These are phyloP conservation scores for Talaromyces sp. DNA, from an alignment of 2,329 filamentous ascomycete genomes.

Conservation along the genomic window DNA sequence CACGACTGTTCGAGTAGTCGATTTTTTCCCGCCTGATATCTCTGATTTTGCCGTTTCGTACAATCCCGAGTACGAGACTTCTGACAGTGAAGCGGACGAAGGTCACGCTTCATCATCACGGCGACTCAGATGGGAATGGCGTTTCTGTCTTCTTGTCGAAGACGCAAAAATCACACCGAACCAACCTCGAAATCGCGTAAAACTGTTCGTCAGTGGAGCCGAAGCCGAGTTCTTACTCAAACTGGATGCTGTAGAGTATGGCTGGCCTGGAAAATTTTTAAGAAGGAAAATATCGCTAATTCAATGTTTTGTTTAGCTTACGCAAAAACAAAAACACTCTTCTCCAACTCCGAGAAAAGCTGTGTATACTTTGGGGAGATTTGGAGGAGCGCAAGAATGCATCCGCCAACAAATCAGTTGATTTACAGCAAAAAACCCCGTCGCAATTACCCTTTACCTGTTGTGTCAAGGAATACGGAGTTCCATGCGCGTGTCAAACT, in stretches of 20 bases:
- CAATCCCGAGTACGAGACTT: slow-evolving; percentile 35
- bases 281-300: background rate
- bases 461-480: slow-evolving; percentile 67
- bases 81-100: slow-evolving; percentile 23
- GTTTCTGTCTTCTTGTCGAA: slow-evolving; percentile 73
- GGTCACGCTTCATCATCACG: slow-evolving; percentile 10
- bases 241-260: slow-evolving; percentile 52
- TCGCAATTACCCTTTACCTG: slow-evolving; percentile 62
- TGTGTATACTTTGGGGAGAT: slow-evolving; percentile 82
- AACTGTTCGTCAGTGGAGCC: slow-evolving; percentile 61
- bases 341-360: slow-evolving; percentile 56
- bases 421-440: slow-evolving; percentile 19
- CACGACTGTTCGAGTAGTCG: slow-evolving; percentile 68
- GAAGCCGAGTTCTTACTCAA: slow-evolving; percentile 54
- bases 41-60: slow-evolving; percentile 62
- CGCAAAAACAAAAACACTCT: slow-evolving; percentile 48
- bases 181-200: slow-evolving; percentile 49
- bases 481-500: slow-evolving; percentile 33
- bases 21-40: slow-evolving; percentile 68
- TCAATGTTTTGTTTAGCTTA: slow-evolving; percentile 43
- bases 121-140: slow-evolving; percentile 66
- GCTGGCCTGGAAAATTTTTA: background rate
- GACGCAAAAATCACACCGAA: slow-evolving; percentile 49
- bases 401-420: slow-evolving; percentile 18
- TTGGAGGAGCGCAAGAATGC: slow-evolving; percentile 63